Percentiles rank a stretch among this genome's conserved stretches.
These are phyloP conservation scores for Eremomyces bilateralis DNA, from an alignment of 495 filamentous ascomycete species.

Conservation along the genomic window DNA sequence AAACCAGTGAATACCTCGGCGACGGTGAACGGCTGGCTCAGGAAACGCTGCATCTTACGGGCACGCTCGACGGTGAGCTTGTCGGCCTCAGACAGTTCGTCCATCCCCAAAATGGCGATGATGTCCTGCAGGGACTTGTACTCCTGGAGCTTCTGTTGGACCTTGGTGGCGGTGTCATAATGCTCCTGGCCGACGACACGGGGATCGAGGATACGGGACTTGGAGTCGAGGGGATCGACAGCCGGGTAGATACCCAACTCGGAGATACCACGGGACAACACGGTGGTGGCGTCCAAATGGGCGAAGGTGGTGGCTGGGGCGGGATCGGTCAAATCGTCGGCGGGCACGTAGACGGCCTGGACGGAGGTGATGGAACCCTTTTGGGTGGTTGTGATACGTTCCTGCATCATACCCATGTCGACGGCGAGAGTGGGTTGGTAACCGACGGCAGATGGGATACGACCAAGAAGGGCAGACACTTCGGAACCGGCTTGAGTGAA, in stretches of 20 bases:
- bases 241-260: conserved; percentile 99
- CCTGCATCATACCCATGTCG: conserved; percentile 99
- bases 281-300: conserved; percentile 99
- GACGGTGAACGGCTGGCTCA: conserved; percentile 97
- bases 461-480: conserved; percentile 96
- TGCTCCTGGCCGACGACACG: conserved; percentile 95
- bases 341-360: conserved; percentile 99
- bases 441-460: conserved; percentile 99
- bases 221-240: conserved; percentile 98
- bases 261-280: conserved; percentile 99
- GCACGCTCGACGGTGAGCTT: conserved; percentile 99
- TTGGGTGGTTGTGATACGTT: conserved; percentile 98
- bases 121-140: conserved; percentile 99
- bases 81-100: conserved; percentile 94
- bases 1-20: conserved; percentile 97
- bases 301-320: conserved; percentile 98
- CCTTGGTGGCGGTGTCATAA: conserved; percentile 81
- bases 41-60: conserved; percentile 98
- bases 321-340: conserved; percentile 99
- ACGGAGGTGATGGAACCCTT: conserved; percentile 99
- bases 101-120: conserved; percentile 99
- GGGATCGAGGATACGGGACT: conserved; percentile 98
- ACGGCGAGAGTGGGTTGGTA: conserved; percentile 99
- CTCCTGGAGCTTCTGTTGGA: conserved; percentile 98
- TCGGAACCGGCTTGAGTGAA: conserved; percentile 99